Evolutionary conservation across 2,329 filamentous ascomycete species (phyloP), one percentile per base, ranked within the genome.

Genomic region (Alternaria triticimaculans): DNA sequence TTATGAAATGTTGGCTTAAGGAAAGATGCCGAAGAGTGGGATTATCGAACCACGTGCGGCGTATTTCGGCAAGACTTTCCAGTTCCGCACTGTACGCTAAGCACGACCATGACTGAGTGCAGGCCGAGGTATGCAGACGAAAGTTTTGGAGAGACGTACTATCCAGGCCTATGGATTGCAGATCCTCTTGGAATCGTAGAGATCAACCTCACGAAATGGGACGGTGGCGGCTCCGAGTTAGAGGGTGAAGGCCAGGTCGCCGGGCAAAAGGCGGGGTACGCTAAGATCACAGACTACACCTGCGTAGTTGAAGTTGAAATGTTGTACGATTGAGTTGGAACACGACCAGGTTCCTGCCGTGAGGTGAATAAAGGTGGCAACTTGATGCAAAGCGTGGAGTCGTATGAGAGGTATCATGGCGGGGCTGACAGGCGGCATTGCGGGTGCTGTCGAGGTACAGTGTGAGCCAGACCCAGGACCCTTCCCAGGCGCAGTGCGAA

Each of bases 401-500:
- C 14, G 49, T 26, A 12, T 46, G 3, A 14, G 7, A 5, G 37
- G 15, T 18, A 21, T 9, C 2, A 4, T 7, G 5, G 43, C 33
- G 23, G 28, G 41, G 50, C 28, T 62, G 37, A 33, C 33, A 43
- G 44, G 20, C 7, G 18, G 20, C 23, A 33, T 44, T 12, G 44
- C 44, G 18, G 30, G 37, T 18, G n/a, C 25, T 14, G 48, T 30
- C 21, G 6, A n/a, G 28, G 18, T 33, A 37, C 33, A 60, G 18
- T 41, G 37, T 50, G 49, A 59, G 48, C 43, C 18, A 49, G 59
- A 25, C 55, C 46, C 63, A 57, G 51, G 50, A 65, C 57, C 58
- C 61, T 51, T 60, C 58, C 45, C 30, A 21, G 23, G 44, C 65
- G 60, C 60, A 67, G 48, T 56, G 55, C 44, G 30, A 50, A 37